Base-by-base conservation (phyloP, 441 rosid species). In the Syzygium malaccense region DNA sequence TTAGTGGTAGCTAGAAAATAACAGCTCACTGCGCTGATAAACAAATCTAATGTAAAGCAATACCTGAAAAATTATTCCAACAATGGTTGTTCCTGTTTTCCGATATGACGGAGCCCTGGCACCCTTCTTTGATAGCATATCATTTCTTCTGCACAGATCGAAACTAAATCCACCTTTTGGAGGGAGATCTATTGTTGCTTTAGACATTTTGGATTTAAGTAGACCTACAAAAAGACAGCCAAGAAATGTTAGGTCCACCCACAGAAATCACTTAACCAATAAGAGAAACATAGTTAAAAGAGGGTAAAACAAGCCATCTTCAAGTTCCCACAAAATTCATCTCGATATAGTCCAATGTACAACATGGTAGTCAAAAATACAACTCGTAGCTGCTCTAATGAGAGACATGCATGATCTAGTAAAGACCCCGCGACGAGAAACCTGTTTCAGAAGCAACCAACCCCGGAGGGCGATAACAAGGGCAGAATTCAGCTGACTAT, bases 71-170 rank as follows among this genome's bases (percentile, higher is more conserved):
- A 88, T 51, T 37, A 88, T 51, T 54, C 89, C 89, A 51, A 88
- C 89, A 60, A 88, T 88, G 79, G 89, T 88, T 7, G 89, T 88
- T 88, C 89, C 89, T 15, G 89, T 88, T 85, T 88, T 88, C 32
- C 86, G 87, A 60, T 83, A 88, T 57, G 89, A 83, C 7, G 89
- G 89, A 84, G 62, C 14, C 32, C 41, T 33, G 15, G 84, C 78
- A 60, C 87, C 89, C 85, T 88, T 88, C 45, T 53, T 60, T 12
- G 55, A 51, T 23, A 88, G 86, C 89, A 88, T 88, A 11, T 84
- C 89, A 53, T 88, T 88, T 64, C 89, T 88, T 60, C 86, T 88
- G 71, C 89, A 88, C 26, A 88, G 56, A 62, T 88, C 87, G 7
- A 88, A 88, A 51, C 89, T 80, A 53, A 84, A 84, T 83, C 89